Evolutionary conservation across 352 stramenopile genomes (phyloP).

Genomic region (Blastocystis sp.): DNA sequence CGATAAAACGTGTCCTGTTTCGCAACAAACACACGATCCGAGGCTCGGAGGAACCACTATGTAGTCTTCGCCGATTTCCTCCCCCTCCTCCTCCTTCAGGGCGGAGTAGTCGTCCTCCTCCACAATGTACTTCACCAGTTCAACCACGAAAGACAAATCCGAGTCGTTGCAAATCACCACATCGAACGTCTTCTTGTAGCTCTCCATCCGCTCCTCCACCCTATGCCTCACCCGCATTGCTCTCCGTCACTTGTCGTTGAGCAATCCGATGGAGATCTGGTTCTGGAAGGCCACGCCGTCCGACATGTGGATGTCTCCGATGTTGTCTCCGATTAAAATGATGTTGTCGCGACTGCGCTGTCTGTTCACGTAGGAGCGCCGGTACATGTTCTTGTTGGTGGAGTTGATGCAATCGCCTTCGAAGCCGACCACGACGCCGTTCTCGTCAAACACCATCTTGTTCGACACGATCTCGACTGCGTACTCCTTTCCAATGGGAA

Average conservation of each 20-base stretch:
- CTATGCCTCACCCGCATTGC: background rate
- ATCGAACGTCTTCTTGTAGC: slow-evolving; percentile 34
- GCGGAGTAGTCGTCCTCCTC: slow-evolving; percentile 38
- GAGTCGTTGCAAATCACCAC: slow-evolving; percentile 59
- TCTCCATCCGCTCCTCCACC: slow-evolving; percentile 43
- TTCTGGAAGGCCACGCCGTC: slow-evolving; percentile 45
- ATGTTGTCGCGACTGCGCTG: slow-evolving; percentile 57
- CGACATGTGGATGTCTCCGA: slow-evolving; percentile 66
- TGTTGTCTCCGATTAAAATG: slow-evolving; percentile 64
- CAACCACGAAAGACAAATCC: slow-evolving; percentile 32
- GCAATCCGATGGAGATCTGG: slow-evolving; percentile 49
- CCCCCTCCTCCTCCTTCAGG: slow-evolving; percentile 18
- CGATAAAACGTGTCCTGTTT: slow-evolving; percentile 79
- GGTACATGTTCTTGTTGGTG: slow-evolving; percentile 64
- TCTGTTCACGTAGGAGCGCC: slow-evolving; percentile 43
- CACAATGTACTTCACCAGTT: slow-evolving; percentile 49
- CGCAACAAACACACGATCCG: slow-evolving; percentile 5
- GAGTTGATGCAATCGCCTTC: slow-evolving; percentile 58
- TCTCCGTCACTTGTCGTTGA: slow-evolving; percentile 30
- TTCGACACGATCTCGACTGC: slow-evolving; percentile 60
- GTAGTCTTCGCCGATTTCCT: slow-evolving; percentile 10
- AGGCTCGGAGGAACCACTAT: slow-evolving; percentile 49
- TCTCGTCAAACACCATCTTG: slow-evolving; percentile 67
- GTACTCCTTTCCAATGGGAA: slow-evolving; percentile 39
- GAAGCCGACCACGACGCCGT: slow-evolving; percentile 42